A percentile compares a stretch with the other conserved stretches of the same genome.
Evolutionary conservation across 2,329 filamentous ascomycete genomes (phyloP).

Genomic region (Raffaelea deltoideospora): DNA sequence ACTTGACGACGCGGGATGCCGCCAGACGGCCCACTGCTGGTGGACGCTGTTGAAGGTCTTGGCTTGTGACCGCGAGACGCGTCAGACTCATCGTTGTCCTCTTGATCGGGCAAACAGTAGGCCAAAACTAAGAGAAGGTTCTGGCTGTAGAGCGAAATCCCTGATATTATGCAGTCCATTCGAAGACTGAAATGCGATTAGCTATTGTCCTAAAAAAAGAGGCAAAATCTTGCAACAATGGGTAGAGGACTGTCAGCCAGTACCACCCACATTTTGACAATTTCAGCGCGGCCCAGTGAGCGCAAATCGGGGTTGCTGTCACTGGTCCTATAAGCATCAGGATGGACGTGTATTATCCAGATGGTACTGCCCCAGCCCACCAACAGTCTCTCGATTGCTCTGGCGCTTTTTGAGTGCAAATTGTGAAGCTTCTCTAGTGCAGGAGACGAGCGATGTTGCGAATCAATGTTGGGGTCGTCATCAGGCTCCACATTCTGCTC

Average conservation of each 20-base stretch:
- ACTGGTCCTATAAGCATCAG: slow-evolving; percentile 50
- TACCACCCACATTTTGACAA: slow-evolving; percentile 76
- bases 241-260: too few species aligned
- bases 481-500: slow-evolving; percentile 64
- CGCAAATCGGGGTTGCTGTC: slow-evolving; percentile 55
- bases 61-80: slow-evolving; percentile 22
- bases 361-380: slow-evolving; percentile 94
- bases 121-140: slow-evolving; percentile 82
- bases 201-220: too few species aligned
- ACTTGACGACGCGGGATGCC: slow-evolving; percentile 59
- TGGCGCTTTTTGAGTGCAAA: slow-evolving; percentile 30
- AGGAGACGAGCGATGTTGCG: slow-evolving; percentile 22
- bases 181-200: too few species aligned
- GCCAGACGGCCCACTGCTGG: slow-evolving; percentile 43
- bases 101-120: slow-evolving; percentile 62
- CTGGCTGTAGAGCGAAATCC: slow-evolving; percentile 90
- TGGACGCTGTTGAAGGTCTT: slow-evolving; percentile 29
- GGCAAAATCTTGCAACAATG: too few species aligned
- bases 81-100: slow-evolving; percentile 31
- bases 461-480: slow-evolving; percentile 31
- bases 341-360: slow-evolving; percentile 87
- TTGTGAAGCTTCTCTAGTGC: slow-evolving; percentile 32
- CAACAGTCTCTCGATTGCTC: slow-evolving; percentile 59
- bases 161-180: slow-evolving; percentile 95
- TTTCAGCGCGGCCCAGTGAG: slow-evolving; percentile 68